Conservation (phyloP, 176 grass and related monocot species). For the Triticum dicoccoides region DNA sequence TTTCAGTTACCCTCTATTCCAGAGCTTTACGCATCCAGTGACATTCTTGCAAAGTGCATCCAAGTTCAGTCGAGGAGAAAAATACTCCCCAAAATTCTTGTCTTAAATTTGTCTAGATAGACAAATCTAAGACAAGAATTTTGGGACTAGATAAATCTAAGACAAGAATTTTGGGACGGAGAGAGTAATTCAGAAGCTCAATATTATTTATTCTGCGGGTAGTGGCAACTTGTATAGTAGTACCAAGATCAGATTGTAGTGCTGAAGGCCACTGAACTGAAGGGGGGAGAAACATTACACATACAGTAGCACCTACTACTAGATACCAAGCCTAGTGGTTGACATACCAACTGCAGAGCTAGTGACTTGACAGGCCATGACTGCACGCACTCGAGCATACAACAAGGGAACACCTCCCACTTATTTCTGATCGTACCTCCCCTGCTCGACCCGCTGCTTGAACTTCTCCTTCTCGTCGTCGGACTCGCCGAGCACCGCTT, state of each 20-base stretch:
- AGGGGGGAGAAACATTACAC: not conserved
- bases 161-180: too few species aligned
- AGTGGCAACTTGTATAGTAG: not conserved
- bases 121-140: too few species aligned
- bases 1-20: not conserved
- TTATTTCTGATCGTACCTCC: conserved; percentile 49
- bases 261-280: not conserved
- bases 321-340: not conserved
- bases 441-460: conserved; percentile 64
- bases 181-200: not conserved
- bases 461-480: conserved; percentile 58
- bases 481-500: conserved; percentile 52
- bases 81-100: not conserved
- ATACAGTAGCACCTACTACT: not conserved
- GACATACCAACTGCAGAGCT: not conserved
- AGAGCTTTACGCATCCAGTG: not conserved
- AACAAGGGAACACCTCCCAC: not conserved
- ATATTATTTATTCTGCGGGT: not conserved
- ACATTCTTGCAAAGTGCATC: not conserved
- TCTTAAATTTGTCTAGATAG: too few species aligned
- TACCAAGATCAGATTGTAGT: not conserved
- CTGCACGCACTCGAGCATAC: not conserved
- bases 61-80: not conserved
- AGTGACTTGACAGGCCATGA: not conserved
- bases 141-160: too few species aligned